Evolutionary conservation across 2,329 filamentous ascomycete species (phyloP).

Genomic region (Ophiobolus disseminans): DNA sequence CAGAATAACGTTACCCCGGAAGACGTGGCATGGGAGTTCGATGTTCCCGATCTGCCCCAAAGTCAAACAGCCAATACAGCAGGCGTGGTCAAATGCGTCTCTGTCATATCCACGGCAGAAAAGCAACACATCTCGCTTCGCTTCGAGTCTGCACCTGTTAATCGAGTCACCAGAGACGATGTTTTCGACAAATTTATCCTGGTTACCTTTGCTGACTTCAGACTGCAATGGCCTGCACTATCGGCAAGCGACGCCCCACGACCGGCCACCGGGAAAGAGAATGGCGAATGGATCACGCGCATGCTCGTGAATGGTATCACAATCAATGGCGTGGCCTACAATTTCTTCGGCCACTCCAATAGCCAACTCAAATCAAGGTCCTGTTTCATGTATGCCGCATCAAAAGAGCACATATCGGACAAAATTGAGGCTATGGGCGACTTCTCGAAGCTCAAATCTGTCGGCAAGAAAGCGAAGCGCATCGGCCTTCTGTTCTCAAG

Average conservation of each 20-base stretch:
- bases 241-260: slow-evolving; percentile 14
- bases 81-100: slow-evolving; percentile 39
- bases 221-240: slow-evolving; percentile 21
- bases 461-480: slow-evolving; percentile 53
- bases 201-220: slow-evolving; percentile 48
- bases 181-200: slow-evolving; percentile 42
- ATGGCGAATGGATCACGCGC: slow-evolving; percentile 46
- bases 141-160: slow-evolving; percentile 36
- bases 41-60: slow-evolving; percentile 31
- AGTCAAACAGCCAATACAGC: neutral
- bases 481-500: slow-evolving; percentile 54
- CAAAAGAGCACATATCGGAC: slow-evolving; percentile 41
- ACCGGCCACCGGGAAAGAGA: slow-evolving; percentile 42
- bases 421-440: slow-evolving; percentile 51
- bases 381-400: slow-evolving; percentile 49
- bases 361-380: slow-evolving; percentile 54
- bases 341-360: slow-evolving; percentile 56
- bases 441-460: slow-evolving; percentile 52
- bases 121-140: slow-evolving; percentile 35
- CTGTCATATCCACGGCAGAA: slow-evolving; percentile 27
- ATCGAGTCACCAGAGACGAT: slow-evolving; percentile 41
- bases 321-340: slow-evolving; percentile 47
- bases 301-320: slow-evolving; percentile 45
- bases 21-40: slow-evolving; percentile 36
- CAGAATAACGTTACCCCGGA: slow-evolving; percentile 27